Evolutionary conservation across 140 eudicot species (phyloP).

Genomic region (Oenanthe javanica): DNA sequence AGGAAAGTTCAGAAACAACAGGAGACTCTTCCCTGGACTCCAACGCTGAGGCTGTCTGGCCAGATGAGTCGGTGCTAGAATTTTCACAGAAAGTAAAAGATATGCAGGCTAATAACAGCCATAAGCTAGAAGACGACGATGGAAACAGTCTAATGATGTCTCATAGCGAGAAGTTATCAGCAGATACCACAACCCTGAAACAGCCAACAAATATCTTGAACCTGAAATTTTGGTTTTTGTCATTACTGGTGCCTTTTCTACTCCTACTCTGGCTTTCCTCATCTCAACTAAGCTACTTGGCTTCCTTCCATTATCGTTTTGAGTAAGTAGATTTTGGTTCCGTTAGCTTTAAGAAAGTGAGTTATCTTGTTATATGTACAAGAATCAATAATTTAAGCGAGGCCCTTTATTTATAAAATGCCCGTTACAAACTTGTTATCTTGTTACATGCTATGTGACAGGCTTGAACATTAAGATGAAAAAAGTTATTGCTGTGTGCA

Average conservation of each 20-base stretch:
- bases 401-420: neutral
- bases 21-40: constrained; percentile 35
- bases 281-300: constrained; percentile 16
- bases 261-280: constrained; percentile 32
- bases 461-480: neutral
- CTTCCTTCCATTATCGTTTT: constrained; percentile 20
- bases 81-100: constrained; percentile 14
- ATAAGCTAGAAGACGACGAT: neutral
- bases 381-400: neutral
- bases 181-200: neutral
- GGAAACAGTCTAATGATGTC: neutral
- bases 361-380: neutral
- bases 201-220: constrained; percentile 12
- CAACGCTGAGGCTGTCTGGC: constrained; percentile 27
- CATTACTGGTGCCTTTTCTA: constrained; percentile 35
- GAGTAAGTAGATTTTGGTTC: constrained; percentile 9
- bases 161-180: neutral
- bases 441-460: neutral
- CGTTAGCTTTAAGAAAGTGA: neutral
- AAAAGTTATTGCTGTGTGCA: too few species aligned
- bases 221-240: constrained; percentile 11
- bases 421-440: neutral
- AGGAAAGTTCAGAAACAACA: constrained; percentile 32
- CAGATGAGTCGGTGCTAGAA: constrained; percentile 23
- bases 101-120: constrained; percentile 9